Evolutionary conservation across 2,329 filamentous ascomycete species (phyloP).

Genomic region (Fusarium euwallaceae): DNA sequence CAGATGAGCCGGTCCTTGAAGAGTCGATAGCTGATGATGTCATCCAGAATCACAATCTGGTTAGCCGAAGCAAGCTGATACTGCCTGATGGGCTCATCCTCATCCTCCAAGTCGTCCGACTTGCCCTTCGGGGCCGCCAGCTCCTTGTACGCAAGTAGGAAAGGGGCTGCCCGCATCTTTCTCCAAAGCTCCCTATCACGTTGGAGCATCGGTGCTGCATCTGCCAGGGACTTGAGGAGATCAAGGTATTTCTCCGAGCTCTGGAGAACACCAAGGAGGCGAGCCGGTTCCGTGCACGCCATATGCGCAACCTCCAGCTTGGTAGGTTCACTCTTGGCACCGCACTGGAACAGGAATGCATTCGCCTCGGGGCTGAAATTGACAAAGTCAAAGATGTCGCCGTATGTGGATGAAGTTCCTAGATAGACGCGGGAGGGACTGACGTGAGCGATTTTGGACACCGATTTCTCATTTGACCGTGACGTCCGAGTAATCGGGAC

Average conservation of each 20-base stretch:
- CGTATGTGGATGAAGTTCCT: conserved; percentile 77
- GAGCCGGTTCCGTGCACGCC: conserved; percentile 85
- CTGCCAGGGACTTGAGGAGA: conserved; percentile 83
- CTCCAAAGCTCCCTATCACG: conserved; percentile 83
- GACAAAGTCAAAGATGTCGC: conserved; percentile 96
- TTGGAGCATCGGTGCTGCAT: conserved; percentile 77
- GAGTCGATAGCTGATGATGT: conserved; percentile 88
- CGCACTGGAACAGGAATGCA: conserved; percentile 87
- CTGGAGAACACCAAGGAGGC: conserved; percentile 83
- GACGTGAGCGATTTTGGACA: conserved; percentile 56
- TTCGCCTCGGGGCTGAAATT: conserved; percentile 93
- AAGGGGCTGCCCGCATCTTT: conserved; percentile 80
- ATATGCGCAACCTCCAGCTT: conserved; percentile 86
- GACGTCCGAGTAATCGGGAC: conserved; percentile 72
- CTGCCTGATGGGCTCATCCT: conserved; percentile 77
- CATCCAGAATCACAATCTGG: conserved; percentile 84
- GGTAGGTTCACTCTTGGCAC: conserved; percentile 91
- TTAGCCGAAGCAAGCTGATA: conserved; percentile 81
- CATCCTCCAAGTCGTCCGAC: conserved; percentile 67
- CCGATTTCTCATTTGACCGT: conserved; percentile 57
- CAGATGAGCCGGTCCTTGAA: conserved; percentile 89
- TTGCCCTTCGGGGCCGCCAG: conserved; percentile 65
- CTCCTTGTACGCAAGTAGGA: conserved; percentile 88
- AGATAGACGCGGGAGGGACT: conserved; percentile 84
- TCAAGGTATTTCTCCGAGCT: conserved; percentile 88